A percentile compares a stretch with the other conserved stretches of the same genome.
Conservation (phyloP, 768 basidiomycete species). For the Lepiota brunneoincarnata region DNA sequence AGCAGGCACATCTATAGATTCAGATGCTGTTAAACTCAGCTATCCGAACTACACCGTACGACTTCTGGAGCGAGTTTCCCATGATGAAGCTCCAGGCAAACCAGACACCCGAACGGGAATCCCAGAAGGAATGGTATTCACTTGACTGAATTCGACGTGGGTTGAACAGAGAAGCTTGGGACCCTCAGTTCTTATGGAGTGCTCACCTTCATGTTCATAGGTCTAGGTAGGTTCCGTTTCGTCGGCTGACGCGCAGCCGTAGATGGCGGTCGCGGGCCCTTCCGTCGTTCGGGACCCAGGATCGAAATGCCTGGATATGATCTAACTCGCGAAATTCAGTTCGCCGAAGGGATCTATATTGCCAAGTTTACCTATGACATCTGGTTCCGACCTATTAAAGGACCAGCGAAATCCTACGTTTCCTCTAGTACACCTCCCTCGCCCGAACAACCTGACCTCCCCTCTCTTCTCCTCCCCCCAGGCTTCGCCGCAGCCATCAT, state of each 20-base stretch:
- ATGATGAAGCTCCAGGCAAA: constrained; percentile 37
- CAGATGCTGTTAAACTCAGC: constrained; percentile 25
- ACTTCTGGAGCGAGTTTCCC: constrained; percentile 23
- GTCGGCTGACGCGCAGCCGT: constrained; percentile 32
- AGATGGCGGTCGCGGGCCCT: constrained; percentile 33
- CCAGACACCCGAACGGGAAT: constrained; percentile 30
- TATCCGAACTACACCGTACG: constrained; percentile 31
- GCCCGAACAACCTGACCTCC: constrained; percentile 15
- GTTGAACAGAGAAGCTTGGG: constrained; percentile 29
- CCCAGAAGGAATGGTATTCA: constrained; percentile 23
- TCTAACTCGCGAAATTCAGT: constrained; percentile 32
- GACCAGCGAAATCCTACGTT: constrained; percentile 25
- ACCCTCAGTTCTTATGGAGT: constrained; percentile 18
- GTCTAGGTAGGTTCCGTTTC: constrained; percentile 26
- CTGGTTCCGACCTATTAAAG: constrained; percentile 46
- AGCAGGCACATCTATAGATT: constrained; percentile 42
- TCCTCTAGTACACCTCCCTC: constrained; percentile 25
- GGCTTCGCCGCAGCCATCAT: constrained; percentile 28
- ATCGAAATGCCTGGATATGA: constrained; percentile 36
- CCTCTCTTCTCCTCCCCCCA: constrained; percentile 9
- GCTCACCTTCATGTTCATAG: constrained; percentile 10
- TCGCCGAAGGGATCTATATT: constrained; percentile 19
- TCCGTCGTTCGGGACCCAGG: constrained; percentile 42
- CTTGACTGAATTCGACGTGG: constrained; percentile 29
- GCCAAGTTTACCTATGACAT: constrained; percentile 40